phyloP scores from a whole-genome alignment of 345 rosid genomes.

The Erucastrum elatum region DNA sequence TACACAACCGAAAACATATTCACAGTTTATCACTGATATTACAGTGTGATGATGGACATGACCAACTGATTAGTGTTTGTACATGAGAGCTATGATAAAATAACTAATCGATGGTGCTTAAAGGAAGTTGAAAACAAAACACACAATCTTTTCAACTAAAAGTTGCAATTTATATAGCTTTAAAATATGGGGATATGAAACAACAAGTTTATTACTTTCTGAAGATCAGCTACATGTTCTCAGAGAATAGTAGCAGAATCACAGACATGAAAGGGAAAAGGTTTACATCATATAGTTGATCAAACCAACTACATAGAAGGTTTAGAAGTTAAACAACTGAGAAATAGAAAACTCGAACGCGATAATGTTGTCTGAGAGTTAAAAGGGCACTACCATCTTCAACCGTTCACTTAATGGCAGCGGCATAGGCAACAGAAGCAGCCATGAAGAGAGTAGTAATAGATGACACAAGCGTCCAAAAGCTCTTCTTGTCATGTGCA shows the following conservation, averaged over 20 bases:
- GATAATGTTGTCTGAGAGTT: constrained; percentile 26
- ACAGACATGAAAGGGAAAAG: constrained; percentile 21
- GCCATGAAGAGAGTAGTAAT: constrained; percentile 70
- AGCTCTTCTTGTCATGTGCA: constrained; percentile 59
- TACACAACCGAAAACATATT: background rate
- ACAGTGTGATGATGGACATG: background rate
- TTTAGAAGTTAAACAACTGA: constrained; percentile 27
- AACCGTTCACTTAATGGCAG: constrained; percentile 47
- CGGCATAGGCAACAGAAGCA: constrained; percentile 59
- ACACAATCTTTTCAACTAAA: background rate
- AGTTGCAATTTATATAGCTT: constrained; percentile 1
- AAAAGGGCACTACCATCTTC: constrained; percentile 30
- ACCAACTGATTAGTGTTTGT: background rate
- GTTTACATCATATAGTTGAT: constrained; percentile 23
- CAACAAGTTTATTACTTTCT: constrained; percentile 29
- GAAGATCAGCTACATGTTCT: constrained; percentile 31
- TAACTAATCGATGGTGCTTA: background rate
- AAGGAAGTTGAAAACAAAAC: background rate
- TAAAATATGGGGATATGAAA: constrained; percentile 7
- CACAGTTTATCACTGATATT: background rate
- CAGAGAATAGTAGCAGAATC: constrained; percentile 31
- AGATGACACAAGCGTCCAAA: constrained; percentile 74
- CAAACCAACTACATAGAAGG: constrained; percentile 24
- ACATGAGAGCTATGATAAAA: background rate
- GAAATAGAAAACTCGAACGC: background rate